Evolutionary conservation across 2,329 filamentous ascomycete species (phyloP), one percentile per base, ranked within the genome.

Genomic region (Cytospora schulzeri): DNA sequence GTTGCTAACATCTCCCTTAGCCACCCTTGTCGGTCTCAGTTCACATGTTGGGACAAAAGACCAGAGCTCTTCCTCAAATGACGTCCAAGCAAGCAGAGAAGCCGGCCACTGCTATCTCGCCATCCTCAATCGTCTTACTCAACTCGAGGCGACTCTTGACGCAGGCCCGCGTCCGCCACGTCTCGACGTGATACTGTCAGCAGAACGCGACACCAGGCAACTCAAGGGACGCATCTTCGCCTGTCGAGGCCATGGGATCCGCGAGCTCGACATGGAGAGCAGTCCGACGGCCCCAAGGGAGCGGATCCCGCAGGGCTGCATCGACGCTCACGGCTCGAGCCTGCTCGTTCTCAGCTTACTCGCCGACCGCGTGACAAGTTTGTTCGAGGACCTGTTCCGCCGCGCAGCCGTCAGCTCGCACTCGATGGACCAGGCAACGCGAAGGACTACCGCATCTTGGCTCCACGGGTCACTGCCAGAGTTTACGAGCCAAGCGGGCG

Each of bases 201-300:
- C 53, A 24, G 53, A 56, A 15, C 53, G 53, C n/a, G 31, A 56
- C 12, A 35, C 29, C 3, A 15, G 31, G 31, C 1, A 4, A 2
- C 53, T 56, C 31, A 35, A 56, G 29, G 53, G 38, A 24, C 53
- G 53, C n/a, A 15, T 56, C 31, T 56, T 56, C 12, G 31, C 53
- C 53, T 56, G 53, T 26, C 11, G n/a, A 38, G 53, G 53, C 6
- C 53, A 56, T 15, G 53, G 8, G 2, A 28, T 5, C 14, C 7
- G 12, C 31, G 29, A 14, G 24, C 48, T 26, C n/a, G 48, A 51
- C 24, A 51, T 51, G n/a, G 4, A 2, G 48, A 6, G 19, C 4
- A 51, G 41, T 22, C n/a, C 48, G n/a, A 51, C 19, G 11, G 24
- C 19, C 11, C 48, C 48, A 26, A 22, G 12, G 48, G n/a, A 51